These are phyloP conservation scores for Glebionis coronaria DNA, from an alignment of 129 eudicot genomes.

Conservation along the genomic window DNA sequence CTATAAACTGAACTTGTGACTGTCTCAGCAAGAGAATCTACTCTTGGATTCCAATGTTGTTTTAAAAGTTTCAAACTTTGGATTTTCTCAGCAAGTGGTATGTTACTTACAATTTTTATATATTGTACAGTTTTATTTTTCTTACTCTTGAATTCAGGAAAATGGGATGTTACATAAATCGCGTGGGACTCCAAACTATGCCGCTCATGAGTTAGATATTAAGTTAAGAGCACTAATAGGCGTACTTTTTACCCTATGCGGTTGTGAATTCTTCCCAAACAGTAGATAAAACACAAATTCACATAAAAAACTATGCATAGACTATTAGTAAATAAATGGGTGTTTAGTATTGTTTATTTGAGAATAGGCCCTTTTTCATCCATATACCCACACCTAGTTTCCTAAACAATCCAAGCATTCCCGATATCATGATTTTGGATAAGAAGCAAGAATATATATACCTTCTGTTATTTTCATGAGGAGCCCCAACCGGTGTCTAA, in stretches of 20 bases:
- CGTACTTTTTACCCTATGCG: slow-evolving; percentile 91
- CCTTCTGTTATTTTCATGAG: no score
- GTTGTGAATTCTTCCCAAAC: slow-evolving; percentile 99
- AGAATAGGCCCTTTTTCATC: no score
- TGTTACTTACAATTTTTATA: slow-evolving; percentile 12
- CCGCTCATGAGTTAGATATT: slow-evolving; percentile 49
- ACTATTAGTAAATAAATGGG: no score
- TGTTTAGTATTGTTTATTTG: no score
- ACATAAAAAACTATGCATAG: no score
- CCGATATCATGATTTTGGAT: no score
- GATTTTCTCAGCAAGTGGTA: slow-evolving; percentile 88
- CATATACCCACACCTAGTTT: no score
- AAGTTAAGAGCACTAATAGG: not conserved
- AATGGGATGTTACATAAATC: slow-evolving; percentile 88
- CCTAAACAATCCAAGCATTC: no score
- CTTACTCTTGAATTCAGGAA: slow-evolving; percentile 35
- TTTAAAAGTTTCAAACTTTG: slow-evolving; percentile 91
- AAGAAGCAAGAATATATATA: no score
- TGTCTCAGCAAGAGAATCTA: slow-evolving; percentile 81
- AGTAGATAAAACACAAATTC: slow-evolving; percentile 82
- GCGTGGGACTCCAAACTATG: slow-evolving; percentile 94
- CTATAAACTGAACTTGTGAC: not conserved
- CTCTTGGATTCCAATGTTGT: slow-evolving; percentile 65
- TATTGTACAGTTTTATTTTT: no score
- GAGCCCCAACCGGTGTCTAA: no score